phyloP scores from a whole-genome alignment of 352 stramenopile genomes.

The Phytophthora chlamydospora region DNA sequence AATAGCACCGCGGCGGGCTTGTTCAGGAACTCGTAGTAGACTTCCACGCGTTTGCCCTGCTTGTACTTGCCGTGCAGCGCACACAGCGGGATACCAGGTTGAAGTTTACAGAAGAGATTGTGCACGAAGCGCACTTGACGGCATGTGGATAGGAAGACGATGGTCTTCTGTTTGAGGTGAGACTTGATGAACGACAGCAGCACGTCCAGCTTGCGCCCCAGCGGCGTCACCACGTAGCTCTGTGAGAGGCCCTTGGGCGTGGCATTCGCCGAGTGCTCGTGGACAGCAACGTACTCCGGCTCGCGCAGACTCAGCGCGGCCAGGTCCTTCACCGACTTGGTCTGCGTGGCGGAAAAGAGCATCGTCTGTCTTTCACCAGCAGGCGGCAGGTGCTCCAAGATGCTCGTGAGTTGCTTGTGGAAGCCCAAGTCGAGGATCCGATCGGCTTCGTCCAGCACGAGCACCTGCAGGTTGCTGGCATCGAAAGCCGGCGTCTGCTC shows the following conservation, averaged over 20 bases:
- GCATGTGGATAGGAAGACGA: slow-evolving; percentile 98
- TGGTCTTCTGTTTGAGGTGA: slow-evolving; percentile 98
- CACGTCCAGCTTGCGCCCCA: slow-evolving; percentile 98
- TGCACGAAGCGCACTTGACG: slow-evolving; percentile 96
- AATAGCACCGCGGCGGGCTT: slow-evolving; percentile 95
- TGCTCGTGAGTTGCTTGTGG: slow-evolving; percentile 97
- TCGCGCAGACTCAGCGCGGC: slow-evolving; percentile 94
- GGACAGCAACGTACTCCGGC: slow-evolving; percentile 97
- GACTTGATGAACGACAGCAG: slow-evolving; percentile 99
- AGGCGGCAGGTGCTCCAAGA: slow-evolving; percentile 95
- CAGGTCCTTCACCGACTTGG: slow-evolving; percentile 97
- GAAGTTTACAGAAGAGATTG: slow-evolving; percentile 96
- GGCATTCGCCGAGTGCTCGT: slow-evolving; percentile 90
- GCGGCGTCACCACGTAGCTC: slow-evolving; percentile 94
- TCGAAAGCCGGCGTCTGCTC: slow-evolving; percentile 98
- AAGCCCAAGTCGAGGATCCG: slow-evolving; percentile 99
- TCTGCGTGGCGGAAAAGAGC: slow-evolving; percentile 98
- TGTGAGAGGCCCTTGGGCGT: slow-evolving; percentile 95
- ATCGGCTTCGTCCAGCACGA: slow-evolving; percentile 99
- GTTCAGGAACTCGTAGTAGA: slow-evolving; percentile 99
- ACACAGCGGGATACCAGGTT: slow-evolving; percentile 96
- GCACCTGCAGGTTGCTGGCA: slow-evolving; percentile 92
- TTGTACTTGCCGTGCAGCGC: slow-evolving; percentile 99
- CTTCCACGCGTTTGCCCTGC: slow-evolving; percentile 96
- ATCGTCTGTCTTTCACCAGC: slow-evolving; percentile 92